Conservation (phyloP, 148 eudicot species). For the Persicaria tinctoria region DNA sequence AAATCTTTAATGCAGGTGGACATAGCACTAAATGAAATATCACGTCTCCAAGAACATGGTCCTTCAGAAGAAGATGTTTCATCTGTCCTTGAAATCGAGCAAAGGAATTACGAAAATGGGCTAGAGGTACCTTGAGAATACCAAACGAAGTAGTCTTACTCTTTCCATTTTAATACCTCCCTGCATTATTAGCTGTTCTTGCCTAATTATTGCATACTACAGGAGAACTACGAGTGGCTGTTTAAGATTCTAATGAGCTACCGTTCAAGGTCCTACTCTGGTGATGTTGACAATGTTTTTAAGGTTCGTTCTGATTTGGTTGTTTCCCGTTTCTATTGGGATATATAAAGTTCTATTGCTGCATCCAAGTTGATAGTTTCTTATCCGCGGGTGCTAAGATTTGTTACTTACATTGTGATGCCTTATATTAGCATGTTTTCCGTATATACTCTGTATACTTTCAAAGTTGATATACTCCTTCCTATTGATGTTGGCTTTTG, state of each 20-base stretch:
- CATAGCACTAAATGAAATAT: not conserved
- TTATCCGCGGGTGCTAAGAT: no score
- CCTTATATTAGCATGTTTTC: no score
- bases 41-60: constrained; percentile 67
- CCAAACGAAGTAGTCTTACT: no score
- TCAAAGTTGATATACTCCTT: no score
- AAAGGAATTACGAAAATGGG: constrained; percentile 86
- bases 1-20: constrained; percentile 40
- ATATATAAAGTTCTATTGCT: no score
- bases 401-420: no score
- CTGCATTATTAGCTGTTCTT: not conserved
- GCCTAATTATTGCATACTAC: constrained; percentile 14
- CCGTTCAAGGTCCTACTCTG: constrained; percentile 67
- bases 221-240: constrained; percentile 72
- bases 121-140: constrained; percentile 38
- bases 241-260: constrained; percentile 64
- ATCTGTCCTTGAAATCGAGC: constrained; percentile 81
- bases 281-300: constrained; percentile 48
- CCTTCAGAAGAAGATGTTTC: constrained; percentile 70
- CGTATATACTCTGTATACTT: no score
- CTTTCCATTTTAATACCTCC: not conserved
- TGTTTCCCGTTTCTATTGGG: no score
- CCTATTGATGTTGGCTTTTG: no score
- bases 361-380: no score
- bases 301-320: constrained; percentile 27